A percentile compares a stretch with the other conserved stretches of the same genome.
Conservation (phyloP, 2,329 filamentous ascomycete species). For the Lasiodiplodia hormozganensis region DNA sequence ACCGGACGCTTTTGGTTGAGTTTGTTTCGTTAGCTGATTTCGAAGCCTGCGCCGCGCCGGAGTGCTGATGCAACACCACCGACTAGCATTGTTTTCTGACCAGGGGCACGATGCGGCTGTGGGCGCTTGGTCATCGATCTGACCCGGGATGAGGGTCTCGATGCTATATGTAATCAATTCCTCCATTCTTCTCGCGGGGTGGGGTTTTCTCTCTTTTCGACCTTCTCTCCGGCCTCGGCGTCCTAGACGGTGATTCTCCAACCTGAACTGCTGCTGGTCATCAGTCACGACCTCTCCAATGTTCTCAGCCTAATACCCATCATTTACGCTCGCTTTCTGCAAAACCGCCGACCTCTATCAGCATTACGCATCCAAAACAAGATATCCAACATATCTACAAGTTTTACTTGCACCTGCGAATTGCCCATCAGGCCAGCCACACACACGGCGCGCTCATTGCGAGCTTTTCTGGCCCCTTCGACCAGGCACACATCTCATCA, state of each 20-base stretch:
- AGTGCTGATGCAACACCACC: background rate
- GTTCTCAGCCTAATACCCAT: background rate
- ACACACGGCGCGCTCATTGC: background rate
- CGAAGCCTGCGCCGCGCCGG: background rate
- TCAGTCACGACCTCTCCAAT: slow-evolving; percentile 1
- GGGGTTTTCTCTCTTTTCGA: background rate
- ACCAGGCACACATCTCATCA: background rate
- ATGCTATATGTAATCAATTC: background rate
- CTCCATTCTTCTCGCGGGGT: background rate
- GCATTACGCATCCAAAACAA: background rate
- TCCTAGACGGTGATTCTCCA: too few relatives aligned
- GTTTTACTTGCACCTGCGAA: background rate
- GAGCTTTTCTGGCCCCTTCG: too few relatives aligned
- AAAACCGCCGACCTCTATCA: background rate
- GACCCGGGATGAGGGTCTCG: background rate
- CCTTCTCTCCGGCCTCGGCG: background rate
- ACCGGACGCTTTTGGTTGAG: background rate
- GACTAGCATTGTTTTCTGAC: background rate
- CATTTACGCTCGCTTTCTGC: background rate
- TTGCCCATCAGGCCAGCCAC: background rate
- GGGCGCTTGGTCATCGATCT: background rate
- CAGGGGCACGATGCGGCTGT: background rate
- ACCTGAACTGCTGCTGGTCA: slow-evolving; percentile 6
- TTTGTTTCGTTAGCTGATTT: slow-evolving; percentile 3
- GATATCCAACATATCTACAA: background rate